Conservation (phyloP, 352 stramenopile genomes). For the Phytophthora litchii region DNA sequence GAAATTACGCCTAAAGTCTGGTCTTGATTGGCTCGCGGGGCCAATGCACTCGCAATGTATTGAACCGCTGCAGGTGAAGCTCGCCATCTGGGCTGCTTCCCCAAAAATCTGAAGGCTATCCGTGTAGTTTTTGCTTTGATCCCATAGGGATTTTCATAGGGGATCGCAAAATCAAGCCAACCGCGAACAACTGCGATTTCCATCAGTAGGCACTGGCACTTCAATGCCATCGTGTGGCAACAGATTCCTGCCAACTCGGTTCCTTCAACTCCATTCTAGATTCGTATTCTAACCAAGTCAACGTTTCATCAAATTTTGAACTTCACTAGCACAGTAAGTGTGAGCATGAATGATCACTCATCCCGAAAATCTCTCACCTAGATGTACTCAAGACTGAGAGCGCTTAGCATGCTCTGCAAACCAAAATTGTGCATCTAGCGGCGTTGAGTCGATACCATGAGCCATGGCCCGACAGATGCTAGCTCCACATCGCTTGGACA, state of each 20-base stretch:
- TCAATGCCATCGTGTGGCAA: constrained; percentile 7
- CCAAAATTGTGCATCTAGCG: constrained; percentile 15
- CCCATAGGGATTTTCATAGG: constrained; percentile 9
- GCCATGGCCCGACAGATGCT: constrained; percentile 11
- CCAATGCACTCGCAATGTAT: background rate
- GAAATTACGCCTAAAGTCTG: constrained; percentile 18
- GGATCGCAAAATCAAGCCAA: background rate
- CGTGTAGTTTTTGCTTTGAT: background rate
- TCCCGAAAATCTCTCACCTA: constrained; percentile 1
- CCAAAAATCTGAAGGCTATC: constrained; percentile 18
- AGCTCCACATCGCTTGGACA: constrained; percentile 15
- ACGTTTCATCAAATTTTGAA: no score
- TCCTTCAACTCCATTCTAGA: background rate
- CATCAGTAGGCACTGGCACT: no score
- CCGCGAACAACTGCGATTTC: background rate
- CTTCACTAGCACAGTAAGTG: background rate
- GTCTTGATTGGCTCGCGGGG: constrained; percentile 10
- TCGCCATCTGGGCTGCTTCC: constrained; percentile 19
- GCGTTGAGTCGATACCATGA: background rate
- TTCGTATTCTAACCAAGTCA: no score
- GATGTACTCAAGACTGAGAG: constrained; percentile 13
- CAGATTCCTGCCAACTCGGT: background rate
- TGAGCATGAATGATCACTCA: constrained; percentile 9
- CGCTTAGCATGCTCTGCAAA: constrained; percentile 10
- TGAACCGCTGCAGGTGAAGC: constrained; percentile 13